phyloP scores from a whole-genome alignment of 2,329 filamentous ascomycete species.

The Fusarium marasasianum region DNA sequence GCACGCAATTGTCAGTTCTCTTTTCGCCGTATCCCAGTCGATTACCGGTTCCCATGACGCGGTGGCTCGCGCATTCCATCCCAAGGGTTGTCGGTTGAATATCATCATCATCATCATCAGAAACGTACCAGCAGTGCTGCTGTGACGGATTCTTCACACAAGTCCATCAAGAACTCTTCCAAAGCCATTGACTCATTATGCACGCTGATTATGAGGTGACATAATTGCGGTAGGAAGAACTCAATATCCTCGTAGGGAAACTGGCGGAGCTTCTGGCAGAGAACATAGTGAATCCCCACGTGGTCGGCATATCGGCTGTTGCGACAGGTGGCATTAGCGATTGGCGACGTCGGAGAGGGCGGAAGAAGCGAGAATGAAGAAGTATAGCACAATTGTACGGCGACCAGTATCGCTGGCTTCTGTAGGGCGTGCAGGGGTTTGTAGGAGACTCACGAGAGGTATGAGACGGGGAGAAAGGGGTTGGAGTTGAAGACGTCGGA shows the following conservation, averaged over 20 bases:
- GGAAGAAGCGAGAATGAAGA: conserved; percentile 7
- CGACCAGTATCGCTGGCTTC: neutral
- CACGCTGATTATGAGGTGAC: conserved; percentile 86
- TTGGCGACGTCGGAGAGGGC: conserved; percentile 29
- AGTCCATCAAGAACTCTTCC: conserved; percentile 86
- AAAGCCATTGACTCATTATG: conserved; percentile 92
- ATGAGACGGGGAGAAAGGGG: conserved; percentile 87
- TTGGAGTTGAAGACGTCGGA: conserved; percentile 94
- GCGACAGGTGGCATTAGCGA: conserved; percentile 43
- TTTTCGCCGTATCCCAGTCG: neutral
- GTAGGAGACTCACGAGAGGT: conserved; percentile 76
- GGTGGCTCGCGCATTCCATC: conserved; percentile 18
- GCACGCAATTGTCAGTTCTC: conserved; percentile 29
- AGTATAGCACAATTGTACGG: neutral
- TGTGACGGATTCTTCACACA: conserved; percentile 88
- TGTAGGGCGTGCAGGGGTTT: neutral
- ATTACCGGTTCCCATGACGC: conserved; percentile 1
- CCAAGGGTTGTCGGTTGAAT: neutral
- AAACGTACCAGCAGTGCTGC: conserved; percentile 78
- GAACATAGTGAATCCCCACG: conserved; percentile 88
- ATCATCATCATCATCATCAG: neutral
- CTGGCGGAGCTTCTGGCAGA: conserved; percentile 87
- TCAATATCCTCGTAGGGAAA: conserved; percentile 93
- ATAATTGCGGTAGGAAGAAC: conserved; percentile 90
- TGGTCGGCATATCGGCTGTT: conserved; percentile 85